Conservation (phyloP, 208 protist species). For the Lotmaria passim region DNA sequence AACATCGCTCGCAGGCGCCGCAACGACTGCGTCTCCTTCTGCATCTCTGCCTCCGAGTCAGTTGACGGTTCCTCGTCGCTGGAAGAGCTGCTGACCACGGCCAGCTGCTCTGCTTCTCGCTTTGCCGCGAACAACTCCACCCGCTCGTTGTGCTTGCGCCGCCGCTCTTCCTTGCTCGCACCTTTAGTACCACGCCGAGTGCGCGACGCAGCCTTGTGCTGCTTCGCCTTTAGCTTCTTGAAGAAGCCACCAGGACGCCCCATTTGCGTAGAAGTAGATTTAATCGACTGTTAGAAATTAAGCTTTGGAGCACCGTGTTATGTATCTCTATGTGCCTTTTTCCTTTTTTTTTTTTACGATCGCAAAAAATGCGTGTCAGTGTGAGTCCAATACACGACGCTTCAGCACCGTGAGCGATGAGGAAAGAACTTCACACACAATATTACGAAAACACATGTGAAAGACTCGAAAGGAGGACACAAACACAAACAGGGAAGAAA, state of each 20-base stretch:
- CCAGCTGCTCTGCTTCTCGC: constrained; percentile 78
- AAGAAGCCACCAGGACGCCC: constrained; percentile 86
- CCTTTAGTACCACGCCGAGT: constrained; percentile 78
- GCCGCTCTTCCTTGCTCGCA: constrained; percentile 76
- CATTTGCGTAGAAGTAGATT: constrained; percentile 41
- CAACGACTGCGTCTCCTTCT: constrained; percentile 41
- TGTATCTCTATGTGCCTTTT: too few species aligned
- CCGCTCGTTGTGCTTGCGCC: constrained; percentile 69
- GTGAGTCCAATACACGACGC: too few species aligned
- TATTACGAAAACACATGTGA: too few species aligned
- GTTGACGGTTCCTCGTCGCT: constrained; percentile 69
- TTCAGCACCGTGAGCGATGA: too few species aligned
- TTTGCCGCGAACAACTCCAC: constrained; percentile 79
- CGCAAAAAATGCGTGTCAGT: too few species aligned
- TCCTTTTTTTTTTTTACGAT: constrained; percentile 14
- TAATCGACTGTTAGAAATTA: neutral
- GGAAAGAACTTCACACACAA: too few species aligned
- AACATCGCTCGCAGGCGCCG: constrained; percentile 48
- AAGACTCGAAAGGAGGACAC: too few species aligned
- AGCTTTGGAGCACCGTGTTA: too few species aligned
- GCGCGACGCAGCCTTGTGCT: constrained; percentile 52
- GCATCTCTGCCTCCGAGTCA: constrained; percentile 57
- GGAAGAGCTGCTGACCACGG: constrained; percentile 73
- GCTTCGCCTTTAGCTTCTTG: constrained; percentile 79
- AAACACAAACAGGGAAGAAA: neutral